These are phyloP conservation scores for Colletotrichum sidae DNA, from an alignment of 2,329 filamentous ascomycete genomes.

Conservation along the genomic window DNA sequence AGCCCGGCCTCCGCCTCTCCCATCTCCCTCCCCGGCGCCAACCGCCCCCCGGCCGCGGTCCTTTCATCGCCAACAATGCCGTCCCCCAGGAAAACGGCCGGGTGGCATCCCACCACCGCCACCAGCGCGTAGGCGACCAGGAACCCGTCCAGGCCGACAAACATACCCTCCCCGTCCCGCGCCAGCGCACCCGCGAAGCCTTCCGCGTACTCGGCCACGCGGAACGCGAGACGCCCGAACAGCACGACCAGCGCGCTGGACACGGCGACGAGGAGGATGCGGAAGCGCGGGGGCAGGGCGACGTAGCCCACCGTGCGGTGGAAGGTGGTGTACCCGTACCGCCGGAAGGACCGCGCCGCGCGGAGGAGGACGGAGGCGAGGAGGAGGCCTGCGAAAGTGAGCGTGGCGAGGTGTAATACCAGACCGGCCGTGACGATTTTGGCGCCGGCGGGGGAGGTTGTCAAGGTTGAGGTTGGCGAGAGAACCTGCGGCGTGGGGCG, in stretches of 20 bases:
- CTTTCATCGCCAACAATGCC: conserved; percentile 12
- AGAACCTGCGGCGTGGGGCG: conserved; percentile 33
- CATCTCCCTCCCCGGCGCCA: not conserved
- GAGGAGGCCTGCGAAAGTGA: conserved; percentile 41
- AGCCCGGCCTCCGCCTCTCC: conserved; percentile 21
- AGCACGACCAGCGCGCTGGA: conserved; percentile 41
- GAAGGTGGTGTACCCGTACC: conserved; percentile 46
- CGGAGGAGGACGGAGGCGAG: conserved; percentile 41
- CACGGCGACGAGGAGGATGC: conserved; percentile 42
- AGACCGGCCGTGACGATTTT: conserved; percentile 43
- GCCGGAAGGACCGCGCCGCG: conserved; percentile 39
- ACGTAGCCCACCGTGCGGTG: conserved; percentile 42
- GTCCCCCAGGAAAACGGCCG: conserved; percentile 39
- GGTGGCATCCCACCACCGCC: conserved; percentile 44
- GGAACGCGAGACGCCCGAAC: conserved; percentile 43
- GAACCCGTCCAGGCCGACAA: conserved; percentile 45
- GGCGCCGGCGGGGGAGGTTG: conserved; percentile 38
- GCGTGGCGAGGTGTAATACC: conserved; percentile 41
- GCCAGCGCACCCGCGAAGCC: conserved; percentile 43
- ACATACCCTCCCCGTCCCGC: conserved; percentile 42
- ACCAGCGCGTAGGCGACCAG: conserved; percentile 44
- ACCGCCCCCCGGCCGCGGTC: conserved; percentile 11
- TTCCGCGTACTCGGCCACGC: conserved; percentile 41
- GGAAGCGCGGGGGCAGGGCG: conserved; percentile 42
- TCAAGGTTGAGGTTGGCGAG: conserved; percentile 1